A percentile compares a stretch with the other conserved stretches of the same genome.
These are phyloP conservation scores for Eragrostis tef DNA, from an alignment of 202 grass and related monocot species.

Conservation along the genomic window DNA sequence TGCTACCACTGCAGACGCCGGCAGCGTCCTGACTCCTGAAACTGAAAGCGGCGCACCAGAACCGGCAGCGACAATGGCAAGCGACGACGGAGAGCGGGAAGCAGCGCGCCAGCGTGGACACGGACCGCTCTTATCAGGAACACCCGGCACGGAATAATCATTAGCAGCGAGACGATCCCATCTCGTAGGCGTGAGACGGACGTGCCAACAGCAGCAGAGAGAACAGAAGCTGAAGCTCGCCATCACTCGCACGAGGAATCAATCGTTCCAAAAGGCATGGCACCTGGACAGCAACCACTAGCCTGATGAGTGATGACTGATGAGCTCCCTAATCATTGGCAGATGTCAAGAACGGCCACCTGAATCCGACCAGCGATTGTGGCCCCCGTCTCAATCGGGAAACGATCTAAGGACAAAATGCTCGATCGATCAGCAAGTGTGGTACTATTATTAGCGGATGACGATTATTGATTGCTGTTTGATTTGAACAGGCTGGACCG, in stretches of 20 bases:
- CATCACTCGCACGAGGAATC: not conserved
- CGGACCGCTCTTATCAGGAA: not conserved
- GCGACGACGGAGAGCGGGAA: not conserved
- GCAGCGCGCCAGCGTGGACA: conserved; percentile 29
- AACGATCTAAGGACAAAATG: not conserved
- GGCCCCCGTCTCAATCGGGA: not conserved
- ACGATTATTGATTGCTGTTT: not conserved
- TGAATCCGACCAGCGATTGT: not conserved
- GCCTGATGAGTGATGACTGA: not conserved
- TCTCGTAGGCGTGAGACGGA: conserved; percentile 33
- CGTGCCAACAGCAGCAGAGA: conserved; percentile 10
- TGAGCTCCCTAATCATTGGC: conserved; percentile 5
- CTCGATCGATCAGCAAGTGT: not conserved
- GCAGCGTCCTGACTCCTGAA: too few relatives aligned
- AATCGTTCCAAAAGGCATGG: conserved; percentile 25
- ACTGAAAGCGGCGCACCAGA: too few relatives aligned
- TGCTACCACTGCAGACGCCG: not conserved
- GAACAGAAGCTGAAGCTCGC: not conserved
- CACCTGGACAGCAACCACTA: conserved; percentile 34
- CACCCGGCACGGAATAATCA: not conserved
- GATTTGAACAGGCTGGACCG: not conserved
- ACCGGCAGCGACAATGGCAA: not conserved
- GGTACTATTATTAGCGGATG: not conserved
- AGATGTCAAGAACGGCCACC: not conserved
- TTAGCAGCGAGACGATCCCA: not conserved